Evolutionary conservation across 805 yeast species (phyloP), one percentile per base, ranked within the genome.

Genomic region (Lachancea kluyveri): DNA sequence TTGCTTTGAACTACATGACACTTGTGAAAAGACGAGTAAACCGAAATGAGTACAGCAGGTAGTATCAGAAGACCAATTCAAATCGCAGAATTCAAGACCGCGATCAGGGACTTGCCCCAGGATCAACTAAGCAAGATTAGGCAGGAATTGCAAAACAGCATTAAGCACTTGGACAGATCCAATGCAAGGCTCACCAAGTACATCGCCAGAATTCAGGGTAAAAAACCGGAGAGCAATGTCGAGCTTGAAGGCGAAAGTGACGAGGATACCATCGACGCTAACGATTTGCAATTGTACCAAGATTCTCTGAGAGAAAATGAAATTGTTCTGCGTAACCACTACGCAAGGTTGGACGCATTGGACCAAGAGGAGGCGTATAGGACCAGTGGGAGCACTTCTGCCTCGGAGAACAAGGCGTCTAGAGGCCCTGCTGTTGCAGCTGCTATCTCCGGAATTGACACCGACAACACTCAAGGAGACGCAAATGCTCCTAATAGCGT

Each of bases 241-340:
- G 43, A 35, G 10, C 42, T 37, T 10, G 53, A 44, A 11, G 41
- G 43, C 15, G 39, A 43, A 15, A 46, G 45, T 17, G 54, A 59
- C 15, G 40, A 46, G 14, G 50, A 48, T 14, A 46, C 54, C 8
- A 53, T 57, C 17, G 59, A 60, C 13, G 59, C 57, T 4, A 62
- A 62, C 8, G 85, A 79, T 45, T 47, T 60, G n/a, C 51, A 57
- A 10, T 46, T 80, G 10, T 79, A 70, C 53, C 50, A 44, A 5
- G 79, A 73, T n/a, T 66, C 78, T 7, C 63, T 77, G 11, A 44
- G 48, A 6, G 88, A 79, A 41, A 80, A 80, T 50, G 54, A 61
- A 8, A 48, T 51, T 3, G 81, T 78, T n/a, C 57, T 78, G 14
- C 43, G 51, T 3, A 77, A 71, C 45, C 79, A 77, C 46, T 37